Evolutionary conservation across 1,284 basidiomycete species (phyloP), one percentile per base, ranked within the genome.

Genomic region (Ustilago hordei): DNA sequence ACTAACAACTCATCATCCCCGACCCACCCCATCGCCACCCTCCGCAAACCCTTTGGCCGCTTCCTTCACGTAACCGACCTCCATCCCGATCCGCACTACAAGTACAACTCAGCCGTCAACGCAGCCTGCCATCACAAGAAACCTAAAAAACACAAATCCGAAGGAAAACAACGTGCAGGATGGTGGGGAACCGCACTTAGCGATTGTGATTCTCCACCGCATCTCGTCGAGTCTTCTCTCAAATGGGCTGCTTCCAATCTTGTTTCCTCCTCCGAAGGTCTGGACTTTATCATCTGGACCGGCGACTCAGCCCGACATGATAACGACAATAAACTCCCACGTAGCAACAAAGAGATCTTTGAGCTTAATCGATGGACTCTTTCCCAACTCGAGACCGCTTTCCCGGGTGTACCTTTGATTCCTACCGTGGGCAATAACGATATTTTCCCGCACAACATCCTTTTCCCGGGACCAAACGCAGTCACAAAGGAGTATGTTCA

Each of bases 221-320:
- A 88, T 5, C 89, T 97, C 8, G 91, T 93, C 54, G 93, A 95
- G 85, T 89, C 90, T 52, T 94, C 94, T 3, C 89, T 98, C 57
- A 91, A 93, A 70, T 95, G 90, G 89, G 86, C 96, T 66, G 91
- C 91, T 64, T 89, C 91, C 81, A 90, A 94, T 80, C 58, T 73
- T 95, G 39, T 65, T 35, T 58, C 36, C 8, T 39, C 59, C 23
- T 28, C 34, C 15, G 7, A 41, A 12, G 70, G 91, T 93, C 80
- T 98, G 53, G 95, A 98, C 86, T 98, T 97, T 86, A 60, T 81
- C 43, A 55, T 86, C 92, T 93, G 93, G 93, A 96, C 94, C 7
- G 95, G 95, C 45, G 95, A 97, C 87, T 95, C 91, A 87, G 95
- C 93, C 39, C 91, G 95, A 86, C 95, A 95, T 86, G 95, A 98